A percentile compares a stretch with the other conserved stretches of the same genome.
These are phyloP conservation scores for Saksenaea vasiformis DNA, from an alignment of 371 early-diverging fungal genomes.

Conservation along the genomic window DNA sequence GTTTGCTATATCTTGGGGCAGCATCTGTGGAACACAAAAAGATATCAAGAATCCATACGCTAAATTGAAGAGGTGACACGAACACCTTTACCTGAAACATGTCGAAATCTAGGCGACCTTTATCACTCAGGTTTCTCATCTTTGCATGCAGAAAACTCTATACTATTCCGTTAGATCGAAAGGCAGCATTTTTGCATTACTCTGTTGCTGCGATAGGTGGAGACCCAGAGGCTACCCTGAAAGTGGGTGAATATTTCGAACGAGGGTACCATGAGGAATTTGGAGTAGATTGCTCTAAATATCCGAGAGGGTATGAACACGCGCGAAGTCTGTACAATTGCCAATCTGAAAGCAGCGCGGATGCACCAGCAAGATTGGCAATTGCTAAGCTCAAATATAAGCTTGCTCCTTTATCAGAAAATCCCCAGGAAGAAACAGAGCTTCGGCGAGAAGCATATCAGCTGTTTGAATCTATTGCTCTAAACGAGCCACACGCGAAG, in stretches of 20 bases:
- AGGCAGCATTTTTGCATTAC: constrained; percentile 13
- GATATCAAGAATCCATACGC: background rate
- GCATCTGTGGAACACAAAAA: background rate
- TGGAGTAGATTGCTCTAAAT: background rate
- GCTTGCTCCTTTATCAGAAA: background rate
- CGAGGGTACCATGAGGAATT: background rate
- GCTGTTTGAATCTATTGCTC: constrained; percentile 9
- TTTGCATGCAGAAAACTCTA: background rate
- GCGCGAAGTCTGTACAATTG: no score
- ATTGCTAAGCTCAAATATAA: constrained; percentile 20
- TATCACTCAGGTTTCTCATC: background rate
- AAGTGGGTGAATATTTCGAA: constrained; percentile 18
- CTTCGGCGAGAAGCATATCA: constrained; percentile 13
- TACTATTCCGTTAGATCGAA: constrained; percentile 12
- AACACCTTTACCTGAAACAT: no score
- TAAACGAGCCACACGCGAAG: constrained; percentile 11
- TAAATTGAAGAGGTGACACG: background rate
- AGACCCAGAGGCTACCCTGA: background rate
- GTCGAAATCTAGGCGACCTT: background rate
- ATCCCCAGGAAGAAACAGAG: background rate
- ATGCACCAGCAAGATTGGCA: constrained; percentile 5
- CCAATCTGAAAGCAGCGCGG: background rate
- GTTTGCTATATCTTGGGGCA: background rate
- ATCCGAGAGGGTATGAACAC: constrained; percentile 4
- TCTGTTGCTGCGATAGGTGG: background rate